Percentiles rank a stretch among this genome's conserved stretches.
Conservation (phyloP, 2,329 filamentous ascomycete species). For the Parascedosporium putredinis region DNA sequence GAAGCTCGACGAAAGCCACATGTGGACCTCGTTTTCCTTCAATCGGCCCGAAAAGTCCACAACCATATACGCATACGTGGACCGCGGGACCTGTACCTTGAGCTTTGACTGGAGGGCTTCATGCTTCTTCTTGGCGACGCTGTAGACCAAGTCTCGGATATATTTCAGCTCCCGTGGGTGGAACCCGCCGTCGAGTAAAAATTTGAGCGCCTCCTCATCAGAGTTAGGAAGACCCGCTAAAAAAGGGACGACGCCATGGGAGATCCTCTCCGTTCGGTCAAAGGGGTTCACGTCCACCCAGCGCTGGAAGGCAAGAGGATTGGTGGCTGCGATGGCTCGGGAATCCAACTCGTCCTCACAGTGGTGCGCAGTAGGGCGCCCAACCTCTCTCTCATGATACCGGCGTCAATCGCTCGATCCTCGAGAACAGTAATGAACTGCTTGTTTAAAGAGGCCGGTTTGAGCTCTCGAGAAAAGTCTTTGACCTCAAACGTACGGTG, state of each 20-base stretch:
- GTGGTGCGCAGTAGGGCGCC: slow-evolving; percentile 36
- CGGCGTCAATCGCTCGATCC: slow-evolving; percentile 39
- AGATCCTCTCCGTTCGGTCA: slow-evolving; percentile 25
- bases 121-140: slow-evolving; percentile 40
- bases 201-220: slow-evolving; percentile 39
- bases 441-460: slow-evolving; percentile 48
- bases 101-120: slow-evolving; percentile 43
- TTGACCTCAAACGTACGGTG: slow-evolving; percentile 59
- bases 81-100: slow-evolving; percentile 49
- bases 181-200: slow-evolving; percentile 53
- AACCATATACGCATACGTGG: slow-evolving; percentile 55
- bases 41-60: slow-evolving; percentile 55
- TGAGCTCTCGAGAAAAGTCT: slow-evolving; percentile 33
- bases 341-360: slow-evolving; percentile 40
- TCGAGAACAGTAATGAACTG: slow-evolving; percentile 61
- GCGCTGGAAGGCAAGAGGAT: slow-evolving; percentile 37
- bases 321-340: slow-evolving; percentile 38
- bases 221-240: slow-evolving; percentile 38
- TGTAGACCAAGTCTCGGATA: slow-evolving; percentile 36
- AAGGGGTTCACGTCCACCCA: slow-evolving; percentile 39
- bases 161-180: slow-evolving; percentile 32
- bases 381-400: slow-evolving; percentile 36
- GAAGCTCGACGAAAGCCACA: slow-evolving; percentile 60
- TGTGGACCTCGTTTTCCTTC: slow-evolving; percentile 54
- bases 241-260: slow-evolving; percentile 29